These are phyloP conservation scores for Aspergillus sp. DNA, from an alignment of 2,329 filamentous ascomycete species.

Conservation along the genomic window DNA sequence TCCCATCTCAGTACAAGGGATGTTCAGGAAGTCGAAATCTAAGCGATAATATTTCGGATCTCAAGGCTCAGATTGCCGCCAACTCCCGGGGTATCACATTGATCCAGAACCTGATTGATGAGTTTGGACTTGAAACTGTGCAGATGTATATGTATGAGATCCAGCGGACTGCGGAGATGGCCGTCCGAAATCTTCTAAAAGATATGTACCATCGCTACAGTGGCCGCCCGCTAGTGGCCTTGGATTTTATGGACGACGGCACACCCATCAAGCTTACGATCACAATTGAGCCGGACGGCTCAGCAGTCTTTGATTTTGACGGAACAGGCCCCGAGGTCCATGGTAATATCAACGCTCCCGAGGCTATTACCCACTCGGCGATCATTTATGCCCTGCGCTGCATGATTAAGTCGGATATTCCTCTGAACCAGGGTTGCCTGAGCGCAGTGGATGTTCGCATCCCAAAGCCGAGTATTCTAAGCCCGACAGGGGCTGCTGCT, in stretches of 20 bases:
- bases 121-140: constrained; percentile 75
- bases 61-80: constrained; percentile 83
- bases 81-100: constrained; percentile 82
- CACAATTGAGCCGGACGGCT: constrained; percentile 73
- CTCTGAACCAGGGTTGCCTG: constrained; percentile 82
- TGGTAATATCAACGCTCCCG: constrained; percentile 75
- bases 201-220: constrained; percentile 67
- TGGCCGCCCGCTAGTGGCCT: constrained; percentile 68
- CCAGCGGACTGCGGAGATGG: constrained; percentile 74
- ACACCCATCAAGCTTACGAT: constrained; percentile 73
- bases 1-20: constrained; percentile 71
- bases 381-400: constrained; percentile 85
- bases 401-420: constrained; percentile 77
- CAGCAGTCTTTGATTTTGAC: constrained; percentile 74
- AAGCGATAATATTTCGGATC: constrained; percentile 79
- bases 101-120: constrained; percentile 70
- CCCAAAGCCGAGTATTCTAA: constrained; percentile 67
- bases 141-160: constrained; percentile 83
- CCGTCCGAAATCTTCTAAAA: constrained; percentile 72
- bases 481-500: constrained; percentile 72
- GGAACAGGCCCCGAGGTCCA: constrained; percentile 80
- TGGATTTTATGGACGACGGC: constrained; percentile 86
- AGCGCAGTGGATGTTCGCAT: constrained; percentile 73
- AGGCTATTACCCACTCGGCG: constrained; percentile 77
- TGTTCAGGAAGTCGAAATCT: constrained; percentile 78